Base-by-base conservation (phyloP, 1,284 basidiomycete genomes). In the Fereydounia khargensis region DNA sequence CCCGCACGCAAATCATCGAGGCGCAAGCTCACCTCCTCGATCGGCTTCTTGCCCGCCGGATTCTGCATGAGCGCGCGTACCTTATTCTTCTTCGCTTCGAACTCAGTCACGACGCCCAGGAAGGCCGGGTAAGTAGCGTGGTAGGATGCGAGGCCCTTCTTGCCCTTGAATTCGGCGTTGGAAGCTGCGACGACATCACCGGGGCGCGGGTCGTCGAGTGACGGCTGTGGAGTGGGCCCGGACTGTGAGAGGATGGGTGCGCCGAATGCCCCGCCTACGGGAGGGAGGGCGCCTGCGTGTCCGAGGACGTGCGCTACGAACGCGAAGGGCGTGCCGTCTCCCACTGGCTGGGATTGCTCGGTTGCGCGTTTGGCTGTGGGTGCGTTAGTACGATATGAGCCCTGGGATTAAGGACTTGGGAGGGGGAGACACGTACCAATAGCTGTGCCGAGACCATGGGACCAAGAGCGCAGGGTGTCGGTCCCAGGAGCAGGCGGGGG, bases 1-100 rank as follows among this genome's bases (percentile, higher is more conserved):
- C 90, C 90, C 63, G 83, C 86, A 80, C 91, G 92, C 63, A 94
- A 74, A 79, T 94, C 91, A 40, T 94, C 90, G 68, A 91, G 77
- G 41, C 87, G 82, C 78, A 92, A 90, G 61, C 86, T 90, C 20
- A 83, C 85, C 41, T 82, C 82, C 69, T 91, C 90, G 0, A 25
- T 82, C 85, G 73, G 33, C 32, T 54, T 50, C 35, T 64, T 36
- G n/a, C 36, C 42, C 27, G 41, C 22, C 44, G 86, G 86, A 46
- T 86, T 88, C 74, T 92, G 88, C 4, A 67, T 13, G 23, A 69
- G 34, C 42, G 47, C 52, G 6, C 58, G 14, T 6, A 68, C 25
- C 38, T 68, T 68, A 28, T 58, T 62, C 49, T 68, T 68, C 39
- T 65, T 64, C 7, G n/a, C 13, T 19, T 65, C 63, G 69, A 85